Percentiles rank a stretch among this genome's conserved stretches.
phyloP scores from a whole-genome alignment of 169 alveolate genomes.

The Toxoplasma gondii region DNA sequence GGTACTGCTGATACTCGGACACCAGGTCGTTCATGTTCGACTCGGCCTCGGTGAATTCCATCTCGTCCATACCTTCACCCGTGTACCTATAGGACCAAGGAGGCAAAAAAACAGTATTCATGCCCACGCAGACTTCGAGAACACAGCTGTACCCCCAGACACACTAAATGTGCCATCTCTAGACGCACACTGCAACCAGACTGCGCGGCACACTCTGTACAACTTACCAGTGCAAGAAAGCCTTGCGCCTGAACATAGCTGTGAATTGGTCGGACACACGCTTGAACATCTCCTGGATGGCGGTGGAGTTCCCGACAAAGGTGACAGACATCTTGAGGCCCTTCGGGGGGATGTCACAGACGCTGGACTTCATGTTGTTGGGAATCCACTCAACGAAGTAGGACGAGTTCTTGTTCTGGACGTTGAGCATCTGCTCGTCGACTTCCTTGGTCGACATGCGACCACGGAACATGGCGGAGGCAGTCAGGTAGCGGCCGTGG shows the following conservation, averaged over 20 bases:
- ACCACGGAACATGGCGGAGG: constrained; percentile 98
- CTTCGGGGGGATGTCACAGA: constrained; percentile 99
- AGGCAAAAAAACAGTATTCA: too few species aligned
- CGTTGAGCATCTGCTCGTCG: constrained; percentile 98
- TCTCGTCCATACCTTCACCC: constrained; percentile 99
- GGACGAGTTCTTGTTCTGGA: constrained; percentile 97
- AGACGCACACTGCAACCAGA: neutral
- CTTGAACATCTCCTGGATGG: constrained; percentile 97
- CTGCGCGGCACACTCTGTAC: neutral
- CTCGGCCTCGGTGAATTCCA: constrained; percentile 99
- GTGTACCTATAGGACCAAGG: constrained; percentile 75
- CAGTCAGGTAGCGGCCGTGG: constrained; percentile 98
- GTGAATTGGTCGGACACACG: constrained; percentile 98
- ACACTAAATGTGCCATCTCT: neutral
- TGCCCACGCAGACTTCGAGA: neutral
- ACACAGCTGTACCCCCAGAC: neutral
- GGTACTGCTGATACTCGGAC: constrained; percentile 98
- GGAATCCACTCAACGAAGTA: constrained; percentile 99
- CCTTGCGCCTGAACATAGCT: constrained; percentile 98
- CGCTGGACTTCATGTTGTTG: constrained; percentile 95
- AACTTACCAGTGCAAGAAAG: constrained; percentile 95
- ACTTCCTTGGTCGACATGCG: constrained; percentile 99
- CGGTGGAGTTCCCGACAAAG: constrained; percentile 97
- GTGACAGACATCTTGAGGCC: constrained; percentile 98
- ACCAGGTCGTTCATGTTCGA: constrained; percentile 97